A percentile compares a stretch with the other conserved stretches of the same genome.
Conservation (phyloP, 192 early-diverging fungal species). For the Podila epicladia region DNA sequence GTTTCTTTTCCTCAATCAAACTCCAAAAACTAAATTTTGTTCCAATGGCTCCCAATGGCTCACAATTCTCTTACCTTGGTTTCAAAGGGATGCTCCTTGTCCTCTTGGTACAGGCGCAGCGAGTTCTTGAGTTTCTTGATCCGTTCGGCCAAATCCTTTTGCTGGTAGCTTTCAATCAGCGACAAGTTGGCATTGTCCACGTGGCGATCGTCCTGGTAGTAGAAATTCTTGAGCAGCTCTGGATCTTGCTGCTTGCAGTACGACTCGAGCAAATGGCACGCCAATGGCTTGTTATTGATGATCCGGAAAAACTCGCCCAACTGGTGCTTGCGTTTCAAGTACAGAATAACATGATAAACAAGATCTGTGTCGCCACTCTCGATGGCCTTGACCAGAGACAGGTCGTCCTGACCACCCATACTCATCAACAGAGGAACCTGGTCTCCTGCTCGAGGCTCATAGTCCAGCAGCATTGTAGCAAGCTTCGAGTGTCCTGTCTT, state of each 20-base stretch:
- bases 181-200: constrained; percentile 70
- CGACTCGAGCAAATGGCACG: constrained; percentile 84
- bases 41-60: neutral
- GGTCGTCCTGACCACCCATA: constrained; percentile 90
- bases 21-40: neutral
- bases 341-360: constrained; percentile 91
- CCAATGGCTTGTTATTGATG: constrained; percentile 82
- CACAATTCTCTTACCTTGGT: constrained; percentile 66
- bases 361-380: constrained; percentile 97
- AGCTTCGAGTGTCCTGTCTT: constrained; percentile 83
- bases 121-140: constrained; percentile 79
- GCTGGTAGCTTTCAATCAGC: constrained; percentile 61
- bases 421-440: constrained; percentile 95
- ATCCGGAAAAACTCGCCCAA: constrained; percentile 92
- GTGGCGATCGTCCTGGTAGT: constrained; percentile 94
- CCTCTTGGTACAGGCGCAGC: constrained; percentile 77
- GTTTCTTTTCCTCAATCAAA: neutral
- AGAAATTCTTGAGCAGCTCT: constrained; percentile 90
- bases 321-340: constrained; percentile 85
- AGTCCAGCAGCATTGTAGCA: constrained; percentile 90
- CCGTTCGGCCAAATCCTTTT: constrained; percentile 63
- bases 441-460: constrained; percentile 92
- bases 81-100: constrained; percentile 77
- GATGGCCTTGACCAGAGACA: constrained; percentile 90
- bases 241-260: constrained; percentile 83